Evolutionary conservation across 306 rosid genomes (phyloP), one percentile per base, ranked within the genome.

Genomic region (Sicyos baderoa): DNA sequence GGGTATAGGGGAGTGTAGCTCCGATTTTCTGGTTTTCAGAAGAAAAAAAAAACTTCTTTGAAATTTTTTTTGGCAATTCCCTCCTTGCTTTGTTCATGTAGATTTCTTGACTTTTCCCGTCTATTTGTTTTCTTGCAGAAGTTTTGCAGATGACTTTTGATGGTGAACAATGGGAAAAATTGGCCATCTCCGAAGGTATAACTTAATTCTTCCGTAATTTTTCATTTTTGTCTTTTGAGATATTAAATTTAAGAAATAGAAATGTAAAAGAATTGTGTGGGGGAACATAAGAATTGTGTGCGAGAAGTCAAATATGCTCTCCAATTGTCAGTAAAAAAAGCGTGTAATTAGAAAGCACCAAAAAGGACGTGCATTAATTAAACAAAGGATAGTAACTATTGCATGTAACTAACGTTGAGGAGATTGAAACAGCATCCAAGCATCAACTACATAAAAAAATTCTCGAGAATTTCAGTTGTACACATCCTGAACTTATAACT

Each of bases 71-170:
- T 6, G 45, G 45, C 45, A 32, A 58, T 19, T 42, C 10, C 72
- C 14, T 27, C 40, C 55, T 51, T 12, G 23, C 8, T 40, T 56
- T 13, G 13, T 6, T 72, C 21, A 56, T 35, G 74, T 42, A 66
- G 60, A 48, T 70, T 76, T 77, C 50, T 78, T 64, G 58, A 42
- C 54, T 68, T 76, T 50, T 42, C 64, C 22, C 23, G 19, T 61
- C 75, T 77, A 71, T 60, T 77, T 81, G 13, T 68, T 53, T 50
- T 76, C 74, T 63, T 81, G 86, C 90, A 94, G 99, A 94, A 75
- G 91, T 84, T 68, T 74, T 94, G 84, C 97, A 85, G 74, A 80
- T 82, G 84, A 85, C 84, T 47, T 86, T 85, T 78, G 99, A 84
- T 62, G 70, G 52, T 72, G 77, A 71, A 9, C 79, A 74, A 75